Conservation (phyloP, 106 monocot genomes). For the Allium cepa region DNA sequence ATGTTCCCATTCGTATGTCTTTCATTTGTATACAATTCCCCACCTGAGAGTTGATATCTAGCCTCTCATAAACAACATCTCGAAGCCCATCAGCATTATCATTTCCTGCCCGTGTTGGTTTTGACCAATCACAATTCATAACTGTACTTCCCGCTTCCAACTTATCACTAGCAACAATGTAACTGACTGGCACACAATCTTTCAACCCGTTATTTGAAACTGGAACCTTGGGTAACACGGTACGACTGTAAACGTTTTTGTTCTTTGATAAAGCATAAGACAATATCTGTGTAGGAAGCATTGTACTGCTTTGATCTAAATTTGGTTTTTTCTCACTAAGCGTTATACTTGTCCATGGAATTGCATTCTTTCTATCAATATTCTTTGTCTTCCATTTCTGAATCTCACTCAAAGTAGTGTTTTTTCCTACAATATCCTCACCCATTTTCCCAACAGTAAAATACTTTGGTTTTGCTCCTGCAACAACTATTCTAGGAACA, state of each 20-base stretch:
- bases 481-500: constrained; percentile 6
- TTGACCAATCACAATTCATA: constrained; percentile 28
- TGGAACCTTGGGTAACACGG: neutral
- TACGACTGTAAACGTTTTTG: neutral
- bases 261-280: neutral
- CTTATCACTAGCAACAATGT: constrained; percentile 7
- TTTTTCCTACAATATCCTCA: neutral
- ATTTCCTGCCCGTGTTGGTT: constrained; percentile 8
- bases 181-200: constrained; percentile 1
- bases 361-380: neutral
- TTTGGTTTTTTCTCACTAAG: neutral
- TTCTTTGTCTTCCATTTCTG: neutral
- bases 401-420: constrained; percentile 4
- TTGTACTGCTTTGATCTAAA: neutral
- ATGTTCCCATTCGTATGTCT: constrained; percentile 29
- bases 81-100: neutral
- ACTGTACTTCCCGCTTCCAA: constrained; percentile 13
- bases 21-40: constrained; percentile 29
- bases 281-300: neutral
- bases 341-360: neutral
- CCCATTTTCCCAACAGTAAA: neutral
- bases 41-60: constrained; percentile 22
- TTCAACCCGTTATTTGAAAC: neutral
- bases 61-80: constrained; percentile 15
- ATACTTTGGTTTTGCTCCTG: constrained; percentile 4